Conservation (phyloP, 2,329 filamentous ascomycete genomes). For the Monosporascus sp. region DNA sequence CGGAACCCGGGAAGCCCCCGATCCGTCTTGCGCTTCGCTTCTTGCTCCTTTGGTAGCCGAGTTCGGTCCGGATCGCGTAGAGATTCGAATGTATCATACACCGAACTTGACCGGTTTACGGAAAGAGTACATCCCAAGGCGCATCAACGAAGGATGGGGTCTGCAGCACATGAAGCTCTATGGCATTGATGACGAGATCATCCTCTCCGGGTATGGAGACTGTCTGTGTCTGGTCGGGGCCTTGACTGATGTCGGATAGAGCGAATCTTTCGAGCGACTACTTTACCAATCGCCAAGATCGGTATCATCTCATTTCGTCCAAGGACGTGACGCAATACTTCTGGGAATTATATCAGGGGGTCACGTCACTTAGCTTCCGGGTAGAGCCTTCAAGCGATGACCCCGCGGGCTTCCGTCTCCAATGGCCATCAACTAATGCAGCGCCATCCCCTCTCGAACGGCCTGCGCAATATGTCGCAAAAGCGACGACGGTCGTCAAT, state of each 20-base stretch:
- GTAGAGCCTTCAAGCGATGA: slow-evolving; percentile 57
- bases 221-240: neutral
- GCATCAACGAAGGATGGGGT: slow-evolving; percentile 98
- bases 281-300: slow-evolving; percentile 91
- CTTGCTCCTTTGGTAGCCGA: slow-evolving; percentile 77
- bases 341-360: slow-evolving; percentile 66
- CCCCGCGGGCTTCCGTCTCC: slow-evolving; percentile 52
- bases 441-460: slow-evolving; percentile 69
- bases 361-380: slow-evolving; percentile 76
- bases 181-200: slow-evolving; percentile 89
- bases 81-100: slow-evolving; percentile 96
- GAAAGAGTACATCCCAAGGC: slow-evolving; percentile 77
- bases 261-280: slow-evolving; percentile 92
- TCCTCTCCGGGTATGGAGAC: slow-evolving; percentile 72
- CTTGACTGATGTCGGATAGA: slow-evolving; percentile 25
- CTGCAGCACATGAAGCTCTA: slow-evolving; percentile 99
- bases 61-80: slow-evolving; percentile 78
- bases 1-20: slow-evolving; percentile 83
- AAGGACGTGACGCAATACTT: slow-evolving; percentile 79
- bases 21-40: slow-evolving; percentile 82
- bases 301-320: slow-evolving; percentile 87
- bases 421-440: slow-evolving; percentile 72
- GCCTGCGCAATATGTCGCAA: slow-evolving; percentile 62
- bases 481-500: slow-evolving; percentile 62
- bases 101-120: slow-evolving; percentile 85